Evolutionary conservation across 768 basidiomycete genomes (phyloP).

Genomic region (Artomyces pyxidatus): DNA sequence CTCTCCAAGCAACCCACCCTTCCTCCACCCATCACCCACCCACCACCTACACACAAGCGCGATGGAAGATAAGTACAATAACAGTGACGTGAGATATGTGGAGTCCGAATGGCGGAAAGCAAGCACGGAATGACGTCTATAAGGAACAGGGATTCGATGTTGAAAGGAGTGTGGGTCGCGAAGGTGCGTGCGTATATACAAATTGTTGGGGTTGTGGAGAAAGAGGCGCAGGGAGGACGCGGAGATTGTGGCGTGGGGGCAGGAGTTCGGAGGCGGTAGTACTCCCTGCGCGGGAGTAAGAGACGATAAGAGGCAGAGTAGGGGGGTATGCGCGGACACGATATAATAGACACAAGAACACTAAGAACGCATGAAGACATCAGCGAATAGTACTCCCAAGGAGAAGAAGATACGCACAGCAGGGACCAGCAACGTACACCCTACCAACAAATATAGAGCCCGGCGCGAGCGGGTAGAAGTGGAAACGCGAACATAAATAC

Average conservation of each 20-base stretch:
- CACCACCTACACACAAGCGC: too few relatives aligned
- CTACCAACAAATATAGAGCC: constrained; percentile 2
- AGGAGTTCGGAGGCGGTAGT: too few relatives aligned
- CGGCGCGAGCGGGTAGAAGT: constrained; percentile 2
- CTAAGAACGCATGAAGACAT: neutral
- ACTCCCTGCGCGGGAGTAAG: too few relatives aligned
- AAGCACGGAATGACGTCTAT: too few relatives aligned
- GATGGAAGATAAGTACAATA: too few relatives aligned
- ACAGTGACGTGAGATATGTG: too few relatives aligned
- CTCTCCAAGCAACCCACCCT: too few relatives aligned
- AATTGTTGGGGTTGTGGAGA: neutral
- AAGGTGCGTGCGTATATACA: neutral
- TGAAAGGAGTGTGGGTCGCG: neutral
- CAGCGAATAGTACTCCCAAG: neutral
- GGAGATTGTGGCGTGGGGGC: too few relatives aligned
- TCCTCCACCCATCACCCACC: too few relatives aligned
- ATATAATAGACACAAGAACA: neutral
- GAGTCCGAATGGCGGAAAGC: too few relatives aligned
- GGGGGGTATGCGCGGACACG: constrained; percentile 7
- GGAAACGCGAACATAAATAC: constrained; percentile 6
- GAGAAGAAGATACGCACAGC: constrained; percentile 8
- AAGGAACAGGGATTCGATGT: too few relatives aligned
- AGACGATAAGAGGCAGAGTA: neutral
- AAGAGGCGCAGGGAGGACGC: neutral
- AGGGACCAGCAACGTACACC: constrained; percentile 14